These are phyloP conservation scores for Paraphaeosphaeria minitans DNA, from an alignment of 2,329 filamentous ascomycete genomes.

Conservation along the genomic window DNA sequence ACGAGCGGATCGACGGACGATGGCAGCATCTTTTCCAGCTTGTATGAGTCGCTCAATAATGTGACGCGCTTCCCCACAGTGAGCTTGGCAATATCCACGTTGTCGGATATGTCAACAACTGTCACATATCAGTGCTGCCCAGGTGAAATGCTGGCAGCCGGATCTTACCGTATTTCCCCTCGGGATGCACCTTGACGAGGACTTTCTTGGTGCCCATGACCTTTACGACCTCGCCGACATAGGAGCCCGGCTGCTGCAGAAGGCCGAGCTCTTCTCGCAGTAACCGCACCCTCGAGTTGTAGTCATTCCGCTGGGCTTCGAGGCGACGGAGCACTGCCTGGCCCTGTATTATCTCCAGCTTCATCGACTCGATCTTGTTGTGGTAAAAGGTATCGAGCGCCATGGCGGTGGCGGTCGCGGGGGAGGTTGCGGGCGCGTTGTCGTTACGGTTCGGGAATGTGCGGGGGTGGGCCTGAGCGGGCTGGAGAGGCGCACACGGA, in stretches of 20 bases:
- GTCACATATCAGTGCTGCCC: constrained; percentile 8
- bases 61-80: constrained; percentile 97
- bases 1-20: constrained; percentile 98
- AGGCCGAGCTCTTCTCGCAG: constrained; percentile 93
- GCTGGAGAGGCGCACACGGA: neutral
- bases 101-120: constrained; percentile 97
- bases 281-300: constrained; percentile 96
- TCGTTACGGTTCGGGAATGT: constrained; percentile 55
- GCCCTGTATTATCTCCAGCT: constrained; percentile 99
- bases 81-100: constrained; percentile 92
- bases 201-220: constrained; percentile 99
- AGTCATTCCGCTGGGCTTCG: constrained; percentile 98
- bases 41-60: constrained; percentile 95
- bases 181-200: constrained; percentile 96
- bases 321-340: constrained; percentile 93
- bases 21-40: constrained; percentile 96
- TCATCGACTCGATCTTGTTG: constrained; percentile 99
- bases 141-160: too few relatives aligned
- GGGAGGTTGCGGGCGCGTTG: constrained; percentile 6
- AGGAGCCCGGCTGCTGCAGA: constrained; percentile 95
- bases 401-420: constrained; percentile 67
- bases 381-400: constrained; percentile 99
- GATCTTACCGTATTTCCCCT: constrained; percentile 95
- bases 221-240: constrained; percentile 99
- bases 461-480: neutral